These are phyloP conservation scores for Pseudognaphalium luteoalbum DNA, from an alignment of 129 eudicot genomes.

Conservation along the genomic window DNA sequence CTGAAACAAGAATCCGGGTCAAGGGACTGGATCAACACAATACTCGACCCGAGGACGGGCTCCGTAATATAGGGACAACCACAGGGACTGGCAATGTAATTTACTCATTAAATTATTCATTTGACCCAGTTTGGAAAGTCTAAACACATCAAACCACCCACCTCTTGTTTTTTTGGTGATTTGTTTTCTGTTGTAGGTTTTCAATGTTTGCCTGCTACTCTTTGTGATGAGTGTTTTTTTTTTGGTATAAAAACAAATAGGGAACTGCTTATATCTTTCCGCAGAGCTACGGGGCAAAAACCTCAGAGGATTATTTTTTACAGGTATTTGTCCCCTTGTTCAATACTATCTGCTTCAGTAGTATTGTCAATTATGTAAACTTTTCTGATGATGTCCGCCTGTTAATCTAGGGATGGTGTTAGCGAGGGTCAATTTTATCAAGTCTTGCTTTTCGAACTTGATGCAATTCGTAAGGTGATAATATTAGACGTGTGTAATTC, in stretches of 20 bases:
- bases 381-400: slow-evolving; percentile 22
- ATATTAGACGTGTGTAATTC: background rate
- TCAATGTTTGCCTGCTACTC: background rate
- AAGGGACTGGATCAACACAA: no score
- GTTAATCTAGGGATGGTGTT: slow-evolving; percentile 78
- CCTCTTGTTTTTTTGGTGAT: background rate
- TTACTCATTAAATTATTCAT: no score
- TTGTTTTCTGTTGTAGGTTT: background rate
- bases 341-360: background rate
- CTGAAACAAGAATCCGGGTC: no score
- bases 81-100: no score
- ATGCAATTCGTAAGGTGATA: slow-evolving; percentile 87
- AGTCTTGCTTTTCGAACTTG: slow-evolving; percentile 79
- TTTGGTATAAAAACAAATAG: slow-evolving; percentile 39
- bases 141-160: background rate
- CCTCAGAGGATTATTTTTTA: slow-evolving; percentile 87
- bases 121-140: background rate
- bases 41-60: no score
- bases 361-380: background rate
- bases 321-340: slow-evolving; percentile 39
- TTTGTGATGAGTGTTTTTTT: slow-evolving; percentile 1
- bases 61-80: no score
- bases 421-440: slow-evolving; percentile 95
- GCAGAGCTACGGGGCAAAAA: slow-evolving; percentile 87
- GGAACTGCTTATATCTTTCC: slow-evolving; percentile 85